phyloP scores from a whole-genome alignment of 2,329 filamentous ascomycete genomes.

The Plectosphaerella sp. region DNA sequence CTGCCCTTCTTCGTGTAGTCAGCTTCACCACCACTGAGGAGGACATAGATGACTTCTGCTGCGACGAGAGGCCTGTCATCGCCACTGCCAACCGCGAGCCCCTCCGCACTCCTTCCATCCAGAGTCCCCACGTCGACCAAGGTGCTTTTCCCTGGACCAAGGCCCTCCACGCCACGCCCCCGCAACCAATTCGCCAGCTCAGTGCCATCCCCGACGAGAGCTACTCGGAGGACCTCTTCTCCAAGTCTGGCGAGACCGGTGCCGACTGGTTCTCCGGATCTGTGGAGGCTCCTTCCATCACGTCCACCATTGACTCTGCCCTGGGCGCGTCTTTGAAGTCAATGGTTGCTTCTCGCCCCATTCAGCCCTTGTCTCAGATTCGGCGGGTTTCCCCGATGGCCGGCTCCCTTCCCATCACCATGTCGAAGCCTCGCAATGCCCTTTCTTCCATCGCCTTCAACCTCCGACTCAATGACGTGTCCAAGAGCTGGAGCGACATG shows the following conservation, averaged over 20 bases:
- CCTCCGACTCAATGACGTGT: constrained; percentile 75
- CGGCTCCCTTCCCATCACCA: constrained; percentile 72
- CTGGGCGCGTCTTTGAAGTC: constrained; percentile 79
- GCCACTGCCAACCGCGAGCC: constrained; percentile 90
- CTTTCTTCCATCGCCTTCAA: constrained; percentile 71
- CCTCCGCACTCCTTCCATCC: constrained; percentile 89
- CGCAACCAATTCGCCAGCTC: constrained; percentile 71
- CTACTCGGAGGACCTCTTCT: constrained; percentile 82
- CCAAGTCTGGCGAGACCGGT: constrained; percentile 63
- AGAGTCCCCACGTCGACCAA: constrained; percentile 75
- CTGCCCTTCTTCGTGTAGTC: constrained; percentile 73
- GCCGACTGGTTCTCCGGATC: constrained; percentile 75
- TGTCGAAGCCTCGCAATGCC: constrained; percentile 68
- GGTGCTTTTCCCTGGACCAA: constrained; percentile 95
- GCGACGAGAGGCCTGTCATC: constrained; percentile 69
- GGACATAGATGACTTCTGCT: constrained; percentile 88
- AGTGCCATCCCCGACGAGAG: constrained; percentile 80
- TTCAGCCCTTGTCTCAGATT: constrained; percentile 36
- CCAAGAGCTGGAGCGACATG: constrained; percentile 99
- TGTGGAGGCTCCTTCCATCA: constrained; percentile 73
- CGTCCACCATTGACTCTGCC: constrained; percentile 79
- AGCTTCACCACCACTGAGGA: constrained; percentile 95
- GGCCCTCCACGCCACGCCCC: constrained; percentile 73
- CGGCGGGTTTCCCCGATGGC: constrained; percentile 56
- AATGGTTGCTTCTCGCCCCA: constrained; percentile 48